Conservation (phyloP, 495 filamentous ascomycete genomes). For the Xylaria sp. region DNA sequence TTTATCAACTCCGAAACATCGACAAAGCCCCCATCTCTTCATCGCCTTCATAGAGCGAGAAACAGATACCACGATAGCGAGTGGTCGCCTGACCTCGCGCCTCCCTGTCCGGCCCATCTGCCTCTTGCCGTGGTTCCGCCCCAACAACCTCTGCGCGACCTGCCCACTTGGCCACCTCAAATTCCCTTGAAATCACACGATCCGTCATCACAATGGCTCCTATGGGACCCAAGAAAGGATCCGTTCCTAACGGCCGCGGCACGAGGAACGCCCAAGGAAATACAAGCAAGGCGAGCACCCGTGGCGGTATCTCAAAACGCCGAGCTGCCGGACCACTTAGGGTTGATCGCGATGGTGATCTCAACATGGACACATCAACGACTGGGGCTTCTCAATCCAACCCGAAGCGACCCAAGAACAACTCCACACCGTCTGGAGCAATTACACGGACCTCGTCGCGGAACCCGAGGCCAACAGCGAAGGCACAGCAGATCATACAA, state of each 20-base stretch:
- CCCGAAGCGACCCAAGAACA: conserved; percentile 30
- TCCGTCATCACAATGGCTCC: conserved; percentile 47
- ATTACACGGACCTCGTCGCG: conserved; percentile 37
- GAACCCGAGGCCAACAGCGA: conserved; percentile 42
- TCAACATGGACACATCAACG: conserved; percentile 71
- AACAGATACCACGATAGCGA: not conserved
- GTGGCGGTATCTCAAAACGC: conserved; percentile 79
- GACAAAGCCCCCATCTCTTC: not conserved
- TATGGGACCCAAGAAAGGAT: conserved; percentile 36
- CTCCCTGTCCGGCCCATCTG: not conserved
- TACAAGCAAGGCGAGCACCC: conserved; percentile 33
- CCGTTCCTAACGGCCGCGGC: conserved; percentile 38
- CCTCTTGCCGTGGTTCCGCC: not conserved
- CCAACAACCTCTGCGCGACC: not conserved
- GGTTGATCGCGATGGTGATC: conserved; percentile 81
- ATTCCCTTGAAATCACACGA: not conserved
- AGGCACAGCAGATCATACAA: conserved; percentile 43
- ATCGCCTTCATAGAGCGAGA: conserved; percentile 18
- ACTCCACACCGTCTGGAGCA: conserved; percentile 33
- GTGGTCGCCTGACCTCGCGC: conserved; percentile 20
- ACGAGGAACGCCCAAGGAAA: conserved; percentile 36
- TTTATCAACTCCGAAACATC: not conserved
- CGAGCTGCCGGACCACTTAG: conserved; percentile 51
- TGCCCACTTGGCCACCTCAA: not conserved
- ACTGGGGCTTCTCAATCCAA: conserved; percentile 43